These are phyloP conservation scores for Murraya koenigii DNA, from an alignment of 345 rosid genomes.

Conservation along the genomic window DNA sequence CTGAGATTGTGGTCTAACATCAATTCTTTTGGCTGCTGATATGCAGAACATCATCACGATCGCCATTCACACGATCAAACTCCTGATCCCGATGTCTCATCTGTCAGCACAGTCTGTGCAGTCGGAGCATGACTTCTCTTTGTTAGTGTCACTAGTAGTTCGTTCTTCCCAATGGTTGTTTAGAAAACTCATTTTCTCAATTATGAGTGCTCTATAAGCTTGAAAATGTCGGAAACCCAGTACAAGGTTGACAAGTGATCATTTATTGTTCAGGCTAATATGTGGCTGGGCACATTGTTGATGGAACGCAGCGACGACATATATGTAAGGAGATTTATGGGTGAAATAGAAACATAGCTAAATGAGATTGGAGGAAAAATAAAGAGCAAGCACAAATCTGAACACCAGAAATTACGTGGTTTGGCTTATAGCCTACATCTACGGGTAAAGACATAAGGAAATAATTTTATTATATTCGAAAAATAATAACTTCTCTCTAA, in stretches of 20 bases:
- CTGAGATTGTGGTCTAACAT: constrained; percentile 12
- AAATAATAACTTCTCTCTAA: too few species aligned
- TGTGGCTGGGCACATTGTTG: constrained; percentile 88
- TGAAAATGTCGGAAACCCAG: too few species aligned
- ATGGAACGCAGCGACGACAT: constrained; percentile 88
- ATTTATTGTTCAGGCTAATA: constrained; percentile 7
- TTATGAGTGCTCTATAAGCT: background rate
- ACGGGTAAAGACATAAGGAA: too few species aligned
- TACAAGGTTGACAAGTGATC: too few species aligned
- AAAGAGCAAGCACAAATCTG: too few species aligned
- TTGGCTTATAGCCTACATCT: too few species aligned
- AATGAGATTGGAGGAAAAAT: too few species aligned
- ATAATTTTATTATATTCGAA: too few species aligned
- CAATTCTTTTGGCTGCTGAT: constrained; percentile 5
- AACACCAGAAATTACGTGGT: too few species aligned
- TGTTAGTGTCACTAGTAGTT: background rate
- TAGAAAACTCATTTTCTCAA: background rate
- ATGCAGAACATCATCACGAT: constrained; percentile 71
- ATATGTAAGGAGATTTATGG: too few species aligned
- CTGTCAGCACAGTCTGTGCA: constrained; percentile 89
- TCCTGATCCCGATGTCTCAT: constrained; percentile 95
- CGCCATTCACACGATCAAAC: too few species aligned
- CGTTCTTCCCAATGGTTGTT: background rate
- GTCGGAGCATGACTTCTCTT: constrained; percentile 15
- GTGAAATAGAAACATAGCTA: too few species aligned